Conservation (phyloP, 2,329 filamentous ascomycete genomes). For the Sclerotinia sclerotiorum region DNA sequence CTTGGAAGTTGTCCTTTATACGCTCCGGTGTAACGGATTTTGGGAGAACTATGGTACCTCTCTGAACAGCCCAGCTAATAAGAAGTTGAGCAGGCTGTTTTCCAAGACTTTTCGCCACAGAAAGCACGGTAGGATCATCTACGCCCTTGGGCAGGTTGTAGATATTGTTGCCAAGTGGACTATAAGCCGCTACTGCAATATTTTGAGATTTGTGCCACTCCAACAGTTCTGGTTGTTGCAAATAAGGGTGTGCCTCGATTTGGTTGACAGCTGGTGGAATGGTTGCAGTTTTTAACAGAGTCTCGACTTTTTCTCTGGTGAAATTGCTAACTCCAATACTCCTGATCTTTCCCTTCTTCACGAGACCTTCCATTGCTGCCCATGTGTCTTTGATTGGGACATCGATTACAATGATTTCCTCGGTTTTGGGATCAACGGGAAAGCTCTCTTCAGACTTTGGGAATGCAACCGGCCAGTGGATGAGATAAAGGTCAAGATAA, state of each 20-base stretch:
- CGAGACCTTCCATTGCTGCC: constrained; percentile 45
- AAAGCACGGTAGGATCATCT: constrained; percentile 51
- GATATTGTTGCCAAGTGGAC: constrained; percentile 60
- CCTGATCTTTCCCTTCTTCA: constrained; percentile 44
- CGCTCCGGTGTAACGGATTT: constrained; percentile 55
- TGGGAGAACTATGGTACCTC: constrained; percentile 54
- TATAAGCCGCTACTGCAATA: constrained; percentile 64
- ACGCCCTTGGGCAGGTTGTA: constrained; percentile 47
- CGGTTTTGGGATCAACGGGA: constrained; percentile 28
- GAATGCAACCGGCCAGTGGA: constrained; percentile 76
- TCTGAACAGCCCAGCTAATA: constrained; percentile 55
- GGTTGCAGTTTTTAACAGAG: constrained; percentile 51
- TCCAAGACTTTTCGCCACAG: constrained; percentile 52
- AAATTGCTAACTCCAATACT: constrained; percentile 56
- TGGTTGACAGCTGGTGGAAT: constrained; percentile 64
- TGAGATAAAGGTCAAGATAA: constrained; percentile 77
- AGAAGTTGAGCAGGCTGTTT: constrained; percentile 55
- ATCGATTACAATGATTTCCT: constrained; percentile 28
- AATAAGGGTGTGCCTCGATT: constrained; percentile 67
- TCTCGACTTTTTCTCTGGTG: constrained; percentile 45
- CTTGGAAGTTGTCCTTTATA: constrained; percentile 48
- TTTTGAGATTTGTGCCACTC: constrained; percentile 56
- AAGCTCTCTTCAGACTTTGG: constrained; percentile 26
- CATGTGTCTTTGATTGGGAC: constrained; percentile 43
- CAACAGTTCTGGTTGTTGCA: constrained; percentile 60